Percentiles rank a stretch among this genome's conserved stretches.
phyloP scores from a whole-genome alignment of 2,329 filamentous ascomycete genomes.

The Aspergillus sp. region DNA sequence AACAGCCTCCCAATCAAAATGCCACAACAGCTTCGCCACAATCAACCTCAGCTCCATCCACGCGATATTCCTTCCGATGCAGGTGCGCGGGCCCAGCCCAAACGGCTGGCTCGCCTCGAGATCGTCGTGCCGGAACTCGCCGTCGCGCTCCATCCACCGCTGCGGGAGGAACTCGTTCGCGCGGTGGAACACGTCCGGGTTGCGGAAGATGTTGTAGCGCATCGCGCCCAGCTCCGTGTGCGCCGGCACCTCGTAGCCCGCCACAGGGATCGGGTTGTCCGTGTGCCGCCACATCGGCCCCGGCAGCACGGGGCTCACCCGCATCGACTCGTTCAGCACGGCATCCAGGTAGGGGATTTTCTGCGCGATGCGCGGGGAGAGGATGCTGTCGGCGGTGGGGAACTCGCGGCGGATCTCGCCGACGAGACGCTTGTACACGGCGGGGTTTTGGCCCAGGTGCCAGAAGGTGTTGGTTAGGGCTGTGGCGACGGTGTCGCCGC shows the following conservation, averaged over 20 bases:
- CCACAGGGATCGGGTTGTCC: constrained; percentile 10
- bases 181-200: constrained; percentile 6
- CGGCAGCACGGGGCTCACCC: constrained; percentile 7
- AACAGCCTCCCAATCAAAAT: constrained; percentile 2
- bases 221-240: constrained; percentile 3
- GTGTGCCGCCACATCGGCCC: constrained; percentile 10
- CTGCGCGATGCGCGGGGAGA: constrained; percentile 1
- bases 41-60: background rate
- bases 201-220: constrained; percentile 4
- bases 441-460: constrained; percentile 4
- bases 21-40: background rate
- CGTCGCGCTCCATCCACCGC: constrained; percentile 11
- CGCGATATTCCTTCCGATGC: constrained; percentile 7
- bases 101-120: constrained; percentile 7
- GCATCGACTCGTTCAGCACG: constrained; percentile 11
- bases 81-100: constrained; percentile 7
- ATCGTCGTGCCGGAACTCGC: constrained; percentile 5
- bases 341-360: constrained; percentile 5
- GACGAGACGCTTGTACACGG: constrained; percentile 1
- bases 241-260: constrained; percentile 2
- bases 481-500: constrained; percentile 5
- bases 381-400: constrained; percentile 4
- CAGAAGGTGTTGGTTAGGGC: constrained; percentile 2
- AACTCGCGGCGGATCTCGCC: background rate
- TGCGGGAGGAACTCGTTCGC: constrained; percentile 1